Evolutionary conservation across 495 filamentous ascomycete species (phyloP).

Genomic region (Penicillium manginii): DNA sequence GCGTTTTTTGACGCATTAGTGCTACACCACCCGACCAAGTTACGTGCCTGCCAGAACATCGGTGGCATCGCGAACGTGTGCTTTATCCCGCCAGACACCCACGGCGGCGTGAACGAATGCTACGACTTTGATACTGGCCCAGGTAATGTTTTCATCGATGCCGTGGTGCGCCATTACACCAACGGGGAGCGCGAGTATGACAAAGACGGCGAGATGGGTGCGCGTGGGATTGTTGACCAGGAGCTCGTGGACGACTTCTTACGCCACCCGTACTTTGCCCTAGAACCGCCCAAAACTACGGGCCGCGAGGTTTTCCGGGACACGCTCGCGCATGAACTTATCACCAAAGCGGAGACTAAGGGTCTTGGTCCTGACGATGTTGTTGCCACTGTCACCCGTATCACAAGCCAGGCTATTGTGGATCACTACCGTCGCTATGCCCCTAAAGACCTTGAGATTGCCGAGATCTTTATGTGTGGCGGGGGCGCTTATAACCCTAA

Average conservation of each 20-base stretch:
- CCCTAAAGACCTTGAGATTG: conserved; percentile 25
- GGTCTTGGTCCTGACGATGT: conserved; percentile 51
- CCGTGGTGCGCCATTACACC: conserved; percentile 39
- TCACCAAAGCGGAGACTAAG: conserved; percentile 44
- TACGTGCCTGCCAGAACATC: conserved; percentile 62
- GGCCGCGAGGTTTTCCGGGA: conserved; percentile 62
- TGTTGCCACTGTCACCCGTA: conserved; percentile 58
- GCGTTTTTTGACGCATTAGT: conserved; percentile 54
- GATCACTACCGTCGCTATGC: conserved; percentile 57
- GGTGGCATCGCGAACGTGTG: conserved; percentile 64
- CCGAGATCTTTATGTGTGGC: conserved; percentile 34
- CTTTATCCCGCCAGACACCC: conserved; percentile 58
- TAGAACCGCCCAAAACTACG: conserved; percentile 59
- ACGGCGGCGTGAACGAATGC: conserved; percentile 48
- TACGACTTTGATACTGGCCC: conserved; percentile 59
- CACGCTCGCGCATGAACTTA: conserved; percentile 51
- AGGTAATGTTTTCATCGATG: conserved; percentile 47
- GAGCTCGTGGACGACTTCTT: conserved; percentile 58
- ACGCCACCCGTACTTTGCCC: conserved; percentile 48
- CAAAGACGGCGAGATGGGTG: conserved; percentile 55
- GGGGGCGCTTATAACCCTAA: conserved; percentile 35
- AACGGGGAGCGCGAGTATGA: conserved; percentile 39
- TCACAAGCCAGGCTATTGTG: conserved; percentile 59
- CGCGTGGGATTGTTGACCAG: conserved; percentile 54
- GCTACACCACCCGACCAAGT: conserved; percentile 58